Conservation (phyloP, 192 early-diverging fungal species). For the Gamsiella multidivaricata region DNA sequence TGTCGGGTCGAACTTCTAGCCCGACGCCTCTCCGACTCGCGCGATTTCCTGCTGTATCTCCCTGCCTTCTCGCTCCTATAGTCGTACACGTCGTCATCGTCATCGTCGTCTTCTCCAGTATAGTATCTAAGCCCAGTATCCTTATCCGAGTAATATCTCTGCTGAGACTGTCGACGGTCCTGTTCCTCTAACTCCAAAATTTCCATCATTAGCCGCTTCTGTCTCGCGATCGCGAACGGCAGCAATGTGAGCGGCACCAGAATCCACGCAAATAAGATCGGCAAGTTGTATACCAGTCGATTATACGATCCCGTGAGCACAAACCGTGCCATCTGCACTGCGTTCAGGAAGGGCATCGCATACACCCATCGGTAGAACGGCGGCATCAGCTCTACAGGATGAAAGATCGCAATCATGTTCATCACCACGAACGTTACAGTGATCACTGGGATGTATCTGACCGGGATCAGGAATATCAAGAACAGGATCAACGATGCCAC, state of each 20-base stretch:
- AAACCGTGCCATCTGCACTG: constrained; percentile 50
- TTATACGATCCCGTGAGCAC: constrained; percentile 58
- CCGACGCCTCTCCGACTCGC: too few relatives aligned
- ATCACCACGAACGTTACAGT: constrained; percentile 46
- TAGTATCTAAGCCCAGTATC: neutral
- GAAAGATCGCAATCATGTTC: constrained; percentile 55
- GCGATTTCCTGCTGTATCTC: too few relatives aligned
- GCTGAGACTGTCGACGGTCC: constrained; percentile 10
- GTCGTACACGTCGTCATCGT: neutral
- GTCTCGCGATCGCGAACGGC: constrained; percentile 46
- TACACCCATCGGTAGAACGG: constrained; percentile 56
- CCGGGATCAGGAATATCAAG: constrained; percentile 37
- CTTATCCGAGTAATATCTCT: neutral
- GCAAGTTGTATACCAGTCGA: constrained; percentile 45
- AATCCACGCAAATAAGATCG: constrained; percentile 59
- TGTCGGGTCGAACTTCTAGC: too few relatives aligned
- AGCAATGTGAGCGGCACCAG: constrained; percentile 28
- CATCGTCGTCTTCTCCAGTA: neutral
- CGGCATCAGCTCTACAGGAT: constrained; percentile 54
- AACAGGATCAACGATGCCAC: constrained; percentile 45
- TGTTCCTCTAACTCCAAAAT: constrained; percentile 8
- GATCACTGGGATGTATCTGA: constrained; percentile 25
- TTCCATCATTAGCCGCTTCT: constrained; percentile 40
- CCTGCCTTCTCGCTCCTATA: too few relatives aligned
- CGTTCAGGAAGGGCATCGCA: constrained; percentile 62